Base-by-base conservation (phyloP, 495 filamentous ascomycete genomes). In the Amniculicola lignicola region DNA sequence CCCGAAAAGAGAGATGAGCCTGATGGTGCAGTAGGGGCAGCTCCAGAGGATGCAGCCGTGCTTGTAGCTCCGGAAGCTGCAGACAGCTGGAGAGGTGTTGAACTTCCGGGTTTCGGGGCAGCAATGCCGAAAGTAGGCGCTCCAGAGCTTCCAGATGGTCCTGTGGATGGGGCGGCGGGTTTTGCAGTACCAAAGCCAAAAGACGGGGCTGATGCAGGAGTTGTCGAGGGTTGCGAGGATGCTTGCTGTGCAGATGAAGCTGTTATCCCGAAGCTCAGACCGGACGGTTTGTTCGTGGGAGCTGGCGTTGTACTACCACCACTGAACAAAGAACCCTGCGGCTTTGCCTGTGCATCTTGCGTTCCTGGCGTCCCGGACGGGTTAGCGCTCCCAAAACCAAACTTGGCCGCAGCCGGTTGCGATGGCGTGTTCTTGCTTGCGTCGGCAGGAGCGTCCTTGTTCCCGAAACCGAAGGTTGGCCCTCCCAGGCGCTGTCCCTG, bases 31-130 rank as follows among this genome's bases (percentile, higher is more conserved):
- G 38, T 48, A 12, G 52, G 21, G n/a, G 42, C 10, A 19, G 52
- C 19, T 14, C 41, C 29, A 2, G 52, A 36, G 6, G 51, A 12
- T 15, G 36, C 11, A 40, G 52, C 4, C 25, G 41, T n/a, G 29
- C 7, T 35, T n/a, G 33, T 11, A 21, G 29, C 46, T 39, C 19
- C 29, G 3, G 41, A 4, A 16, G 27, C 45, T 11, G 51, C 22
- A 12, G 31, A 19, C 29, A 42, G 16, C 10, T 25, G 7, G 46
- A 54, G 16, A 15, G 64, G 56, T 47, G 71, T 61, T 52, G 77
- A 65, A n/a, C 70, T 64, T 18, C 70, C 69, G 10, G 74, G 69
- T 7, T 72, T 62, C 4, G 76, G 73, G 3, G 72, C 65, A 4
- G 42, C 29, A 3, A 37, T 31, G 24, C 72, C 62, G 37, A 73